Evolutionary conservation across 2,329 filamentous ascomycete species (phyloP), one percentile per base, ranked within the genome.

Genomic region (Microcyclospora pomicola): DNA sequence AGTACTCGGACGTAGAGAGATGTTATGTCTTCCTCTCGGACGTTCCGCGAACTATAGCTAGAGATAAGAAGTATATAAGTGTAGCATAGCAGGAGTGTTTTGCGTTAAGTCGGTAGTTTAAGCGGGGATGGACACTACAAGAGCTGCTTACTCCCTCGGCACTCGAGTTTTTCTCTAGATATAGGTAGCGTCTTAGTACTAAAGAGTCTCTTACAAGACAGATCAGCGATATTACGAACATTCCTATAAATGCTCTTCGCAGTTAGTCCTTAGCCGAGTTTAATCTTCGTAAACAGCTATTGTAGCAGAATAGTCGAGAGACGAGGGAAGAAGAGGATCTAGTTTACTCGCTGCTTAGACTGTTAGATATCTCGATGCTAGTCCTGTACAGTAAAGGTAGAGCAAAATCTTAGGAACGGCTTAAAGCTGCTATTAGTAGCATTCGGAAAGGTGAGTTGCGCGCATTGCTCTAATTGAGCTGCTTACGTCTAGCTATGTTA

Each of bases 1-100:
- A 45, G 45, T 53, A 53, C 38, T 27, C 34, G 13, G 29, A 40
- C 10, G 37, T 45, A 2, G 34, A 13, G 2, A 36, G 32, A 15
- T 49, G 45, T 31, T 50, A 44, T 31, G 45, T 45, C 5, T 47
- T 46, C 24, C 33, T 50, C 3, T 10, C 36, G 2, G 48, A 50
- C 34, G 40, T 48, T 3, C 29, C 36, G 12, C 9, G 27, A 31
- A n/a, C 30, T 5, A 15, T 5, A n/a, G 30, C 10, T 15, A 27
- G 10, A 39, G 34, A 5, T 6, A 30, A 9, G 28, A 27, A 10
- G 29, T 7, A 13, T 9, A 27, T 11, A 12, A 16, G 24, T n/a
- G 19, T 15, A 10, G 10, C 13, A 2, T 38, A 33, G 35, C 15
- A 36, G 15, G 6, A 9, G 24, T 15, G 12, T 10, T 45, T 45